Base-by-base conservation (phyloP, 208 protist species). In the Leishmania braziliensis region DNA sequence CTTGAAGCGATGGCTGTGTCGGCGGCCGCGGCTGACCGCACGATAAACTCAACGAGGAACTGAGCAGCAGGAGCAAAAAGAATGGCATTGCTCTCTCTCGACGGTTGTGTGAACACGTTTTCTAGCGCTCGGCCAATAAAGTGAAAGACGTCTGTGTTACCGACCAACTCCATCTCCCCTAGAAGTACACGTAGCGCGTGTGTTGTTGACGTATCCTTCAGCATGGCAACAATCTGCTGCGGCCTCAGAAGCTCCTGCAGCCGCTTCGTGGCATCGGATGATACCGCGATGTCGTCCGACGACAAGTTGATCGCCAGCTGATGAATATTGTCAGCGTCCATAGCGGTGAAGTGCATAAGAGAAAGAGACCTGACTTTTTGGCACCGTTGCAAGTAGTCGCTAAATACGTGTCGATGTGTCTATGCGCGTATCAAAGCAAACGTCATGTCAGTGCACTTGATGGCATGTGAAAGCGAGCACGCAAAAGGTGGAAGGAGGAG, bases 131-230 rank as follows among this genome's bases (percentile, higher is more conserved):
- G 58, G 0, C 88, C 87, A 3, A 95, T n/a, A 16, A 89, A 66
- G 36, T 54, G 76, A 79, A 92, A 91, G 8, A 96, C 84, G 18
- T 95, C 90, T 20, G n/a, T 62, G 72, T 86, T 88, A n/a, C 71
- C 84, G 23, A 89, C 83, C 4, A 36, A 46, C 62, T 89, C 86
- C 36, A 88, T 89, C 72, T 93, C 91, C 5, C 12, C 53, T 58
- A 95, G 79, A 43, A 96, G 82, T 5, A 46, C 46, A 16, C 54
- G 48, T 39, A 91, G 29, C 18, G 68, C 78, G 9, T 48, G 43
- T 4, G 63, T 65, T 2, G 43, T 72, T 26, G 78, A 71, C 0
- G 43, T 53, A 68, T 81, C 56, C 23, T 68, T 20, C 77, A 86
- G 82, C 68, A 86, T 46, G 29, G 65, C 51, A 2, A 84, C 73